Evolutionary conservation across 768 basidiomycete genomes (phyloP).

Genomic region (Tricholoma saponaceum): DNA sequence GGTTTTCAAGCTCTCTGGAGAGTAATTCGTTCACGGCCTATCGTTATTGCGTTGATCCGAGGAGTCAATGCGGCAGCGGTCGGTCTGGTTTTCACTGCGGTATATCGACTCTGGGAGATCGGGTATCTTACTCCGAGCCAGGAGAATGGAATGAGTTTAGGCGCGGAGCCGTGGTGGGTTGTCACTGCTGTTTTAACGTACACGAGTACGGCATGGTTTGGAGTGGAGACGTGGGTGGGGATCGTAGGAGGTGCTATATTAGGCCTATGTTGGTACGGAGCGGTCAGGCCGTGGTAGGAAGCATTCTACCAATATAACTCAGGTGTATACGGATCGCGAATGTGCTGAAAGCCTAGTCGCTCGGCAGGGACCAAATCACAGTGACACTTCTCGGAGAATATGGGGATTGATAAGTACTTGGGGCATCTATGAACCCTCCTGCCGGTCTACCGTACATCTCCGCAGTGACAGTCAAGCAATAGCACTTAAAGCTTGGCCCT

Average conservation of each 20-base stretch:
- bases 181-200: not conserved
- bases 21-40: slow-evolving; percentile 23
- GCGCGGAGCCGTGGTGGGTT: not conserved
- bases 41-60: slow-evolving; percentile 27
- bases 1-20: slow-evolving; percentile 34
- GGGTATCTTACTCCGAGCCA: not conserved
- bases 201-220: not conserved
- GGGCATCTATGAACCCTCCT: too few relatives aligned
- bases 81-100: slow-evolving; percentile 26
- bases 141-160: not conserved
- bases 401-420: too few relatives aligned
- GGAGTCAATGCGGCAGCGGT: slow-evolving; percentile 40
- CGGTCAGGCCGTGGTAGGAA: not conserved
- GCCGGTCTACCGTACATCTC: too few relatives aligned
- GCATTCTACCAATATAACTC: too few relatives aligned
- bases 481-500: too few relatives aligned
- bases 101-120: not conserved
- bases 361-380: too few relatives aligned
- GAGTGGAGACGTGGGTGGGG: not conserved
- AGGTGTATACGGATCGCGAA: too few relatives aligned
- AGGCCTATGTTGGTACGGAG: not conserved
- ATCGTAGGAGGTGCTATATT: not conserved
- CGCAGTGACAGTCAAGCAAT: too few relatives aligned
- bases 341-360: too few relatives aligned
- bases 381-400: too few relatives aligned